Evolutionary conservation across 2,329 filamentous ascomycete species (phyloP).

Genomic region (Tolypocladium endophyticum): DNA sequence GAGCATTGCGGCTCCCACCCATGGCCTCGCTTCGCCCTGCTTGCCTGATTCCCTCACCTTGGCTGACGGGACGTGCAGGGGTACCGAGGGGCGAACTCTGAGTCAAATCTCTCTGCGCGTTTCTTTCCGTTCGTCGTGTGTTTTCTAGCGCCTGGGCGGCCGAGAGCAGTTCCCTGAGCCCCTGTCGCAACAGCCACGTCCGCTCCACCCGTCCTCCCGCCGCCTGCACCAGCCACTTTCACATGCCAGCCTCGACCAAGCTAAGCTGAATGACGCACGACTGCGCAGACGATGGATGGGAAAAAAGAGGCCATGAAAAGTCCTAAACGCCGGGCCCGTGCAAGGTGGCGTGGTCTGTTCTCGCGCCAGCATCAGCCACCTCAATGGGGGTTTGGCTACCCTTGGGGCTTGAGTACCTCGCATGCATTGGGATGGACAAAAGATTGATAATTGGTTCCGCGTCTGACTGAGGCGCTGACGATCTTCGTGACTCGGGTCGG

Average conservation of each 20-base stretch:
- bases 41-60: not conserved
- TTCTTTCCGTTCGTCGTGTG: not conserved
- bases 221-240: constrained; percentile 16
- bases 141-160: not conserved
- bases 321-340: not conserved
- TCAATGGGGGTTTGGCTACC: not conserved
- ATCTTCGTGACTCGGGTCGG: not conserved
- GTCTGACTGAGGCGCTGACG: not conserved
- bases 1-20: not conserved
- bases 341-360: not conserved
- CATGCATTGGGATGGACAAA: not conserved
- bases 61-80: not conserved
- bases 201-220: not conserved
- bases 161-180: not conserved
- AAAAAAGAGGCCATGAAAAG: not conserved
- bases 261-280: not conserved
- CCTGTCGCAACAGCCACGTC: not conserved
- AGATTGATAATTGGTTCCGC: not conserved
- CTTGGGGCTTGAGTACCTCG: not conserved
- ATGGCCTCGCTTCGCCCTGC: not conserved
- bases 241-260: constrained; percentile 14
- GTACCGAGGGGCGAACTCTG: not conserved
- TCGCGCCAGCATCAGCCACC: not conserved
- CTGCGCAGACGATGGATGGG: not conserved
- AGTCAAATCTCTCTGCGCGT: not conserved